phyloP scores from a whole-genome alignment of 1,139 yeast species.

The Zygosaccharomyces pseudobailii region DNA sequence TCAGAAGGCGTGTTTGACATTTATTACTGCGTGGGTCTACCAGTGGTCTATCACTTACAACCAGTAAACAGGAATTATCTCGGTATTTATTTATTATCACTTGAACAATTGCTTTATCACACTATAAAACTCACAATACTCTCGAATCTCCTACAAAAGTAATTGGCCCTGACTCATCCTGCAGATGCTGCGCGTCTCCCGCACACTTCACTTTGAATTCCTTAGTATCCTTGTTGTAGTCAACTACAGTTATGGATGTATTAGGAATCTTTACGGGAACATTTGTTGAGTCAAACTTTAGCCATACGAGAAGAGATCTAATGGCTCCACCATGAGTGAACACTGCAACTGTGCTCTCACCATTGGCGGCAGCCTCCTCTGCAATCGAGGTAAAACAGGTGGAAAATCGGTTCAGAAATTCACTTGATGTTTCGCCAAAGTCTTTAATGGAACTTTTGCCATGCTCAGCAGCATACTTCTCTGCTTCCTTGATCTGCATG shows the following conservation, averaged over 20 bases:
- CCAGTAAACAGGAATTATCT: background rate
- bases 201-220: conserved; percentile 45
- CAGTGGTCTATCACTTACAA: too few species aligned
- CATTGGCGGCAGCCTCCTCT: conserved; percentile 35
- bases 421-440: conserved; percentile 51
- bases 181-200: conserved; percentile 63
- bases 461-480: conserved; percentile 45
- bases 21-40: background rate
- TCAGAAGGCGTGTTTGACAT: background rate
- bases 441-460: conserved; percentile 44
- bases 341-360: conserved; percentile 46
- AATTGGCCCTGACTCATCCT: conserved; percentile 37
- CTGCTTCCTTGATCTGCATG: conserved; percentile 63
- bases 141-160: conserved; percentile 1
- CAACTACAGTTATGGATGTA: conserved; percentile 66
- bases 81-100: background rate
- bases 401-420: conserved; percentile 48
- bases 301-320: conserved; percentile 46
- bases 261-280: conserved; percentile 46
- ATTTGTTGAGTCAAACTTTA: conserved; percentile 44
- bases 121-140: background rate
- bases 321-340: conserved; percentile 90
- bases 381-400: conserved; percentile 46
- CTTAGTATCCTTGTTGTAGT: conserved; percentile 40
- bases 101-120: background rate